Base-by-base conservation (phyloP, 129 eudicot species). In the Lactuca saligna region DNA sequence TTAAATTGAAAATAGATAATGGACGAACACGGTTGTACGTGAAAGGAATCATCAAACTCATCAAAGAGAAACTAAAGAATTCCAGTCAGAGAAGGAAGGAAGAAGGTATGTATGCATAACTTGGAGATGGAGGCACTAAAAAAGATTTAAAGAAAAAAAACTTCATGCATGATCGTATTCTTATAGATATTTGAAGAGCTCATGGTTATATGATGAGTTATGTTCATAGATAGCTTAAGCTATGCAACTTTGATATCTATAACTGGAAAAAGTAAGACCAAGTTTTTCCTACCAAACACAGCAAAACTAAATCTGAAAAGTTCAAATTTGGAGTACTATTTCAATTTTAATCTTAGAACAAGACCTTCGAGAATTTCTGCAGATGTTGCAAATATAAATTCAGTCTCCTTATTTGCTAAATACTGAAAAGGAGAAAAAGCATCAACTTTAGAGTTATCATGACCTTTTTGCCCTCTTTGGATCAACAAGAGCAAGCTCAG, bases 381-480 rank as follows among this genome's bases (percentile, higher is more conserved):
- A 10, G 3, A 66, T n/a, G 31, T 31, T 15, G 39, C 69, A 32
- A 59, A 61, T 33, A 8, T 15, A 32, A 46, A 58, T 31, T 54
- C 63, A 31, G n/a, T 62, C 31, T 53, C 16, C 56, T 29, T 61
- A n/a, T 14, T 20, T 8, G 56, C 31, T 13, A 14, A 34, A 17
- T 8, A 3, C 8, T 8, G 8, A 50, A 63, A 49, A 25, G 29
- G 29, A 20, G 41, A 14, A 39, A 31, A 31, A 39, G 15, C 54
- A 16, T n/a, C 20, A 20, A 20, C 20, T 20, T 20, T 20, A 20
- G 20, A 20, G 20, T 20, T 20, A 20, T 20, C 5, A 25, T 25
- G 29, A 88, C 98, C 98, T 88, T 63, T 91, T 88, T 8, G 96
- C 98, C 17, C 98, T 87, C 78, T 91, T 91, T 51, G 98, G 98